Base-by-base conservation (phyloP, 352 stramenopile species). In the Globisporangium abappressorium region DNA sequence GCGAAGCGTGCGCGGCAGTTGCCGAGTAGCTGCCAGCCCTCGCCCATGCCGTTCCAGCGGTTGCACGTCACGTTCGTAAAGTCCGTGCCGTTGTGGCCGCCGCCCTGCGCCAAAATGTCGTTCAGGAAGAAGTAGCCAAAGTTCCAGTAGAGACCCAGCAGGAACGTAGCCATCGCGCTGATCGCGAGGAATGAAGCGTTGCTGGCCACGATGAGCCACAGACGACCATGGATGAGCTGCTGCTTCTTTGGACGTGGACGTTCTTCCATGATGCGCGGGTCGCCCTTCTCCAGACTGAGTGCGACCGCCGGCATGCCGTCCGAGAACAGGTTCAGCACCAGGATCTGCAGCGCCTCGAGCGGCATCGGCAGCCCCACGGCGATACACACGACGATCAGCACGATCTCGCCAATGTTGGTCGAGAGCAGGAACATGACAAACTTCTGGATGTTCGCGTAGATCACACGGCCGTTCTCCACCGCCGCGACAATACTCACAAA, bases 241-340 rank as follows among this genome's bases (percentile, higher is more conserved):
- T 81, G 67, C 11, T 78, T 72, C 65, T 91, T 91, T 20, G 81
- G 62, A 6, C 85, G 85, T 5, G 85, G 85, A 7, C 76, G 76
- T 26, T 90, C 75, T 33, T 78, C 65, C 85, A 93, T 93, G 64
- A 91, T 91, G 1, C 71, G 34, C 14, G 81, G 81, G 15, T 91
- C 78, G 7, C 85, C 85, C 56, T 89, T 82, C 68, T 93, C 85
- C 54, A 93, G 80, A 65, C 85, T 93, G 34, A 93, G 51, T 15
- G 85, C 80, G 0, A 90, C 82, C 1, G 84, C 86, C 34, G 86
- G 86, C 82, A 92, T 92, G 9, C 86, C 86, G 41, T 99, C 97
- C 71, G 98, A 99, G 70, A 99, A 99, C n/a, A 99, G 77, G 73
- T 99, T 99, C n/a, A 99, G 85, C 77, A 98, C 98, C 28, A 99